These are phyloP conservation scores for Trichophaea hybrida DNA, from an alignment of 2,329 filamentous ascomycete genomes.

Conservation along the genomic window DNA sequence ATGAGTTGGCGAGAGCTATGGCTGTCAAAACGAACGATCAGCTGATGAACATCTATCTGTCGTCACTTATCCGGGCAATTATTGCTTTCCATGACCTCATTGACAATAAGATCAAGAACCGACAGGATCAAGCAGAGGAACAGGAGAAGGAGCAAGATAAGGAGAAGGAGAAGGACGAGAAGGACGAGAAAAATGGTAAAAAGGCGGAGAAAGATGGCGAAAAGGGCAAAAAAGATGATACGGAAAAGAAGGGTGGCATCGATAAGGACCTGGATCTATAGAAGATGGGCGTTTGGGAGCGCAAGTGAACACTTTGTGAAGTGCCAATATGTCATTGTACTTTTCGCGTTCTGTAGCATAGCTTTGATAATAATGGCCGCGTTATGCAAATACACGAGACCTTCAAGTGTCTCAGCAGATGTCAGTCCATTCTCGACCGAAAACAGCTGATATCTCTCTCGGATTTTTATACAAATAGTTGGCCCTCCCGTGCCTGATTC, in stretches of 20 bases:
- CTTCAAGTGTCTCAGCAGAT: background rate
- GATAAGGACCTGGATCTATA: conserved; percentile 8
- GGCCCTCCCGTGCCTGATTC: background rate
- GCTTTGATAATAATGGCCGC: conserved; percentile 2
- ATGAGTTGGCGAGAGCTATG: conserved; percentile 89
- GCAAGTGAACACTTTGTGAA: background rate
- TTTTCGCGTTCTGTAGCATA: background rate
- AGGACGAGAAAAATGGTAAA: conserved; percentile 41
- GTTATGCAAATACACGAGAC: background rate
- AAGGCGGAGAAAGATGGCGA: conserved; percentile 42
- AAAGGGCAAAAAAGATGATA: conserved; percentile 38
- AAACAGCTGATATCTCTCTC: background rate
- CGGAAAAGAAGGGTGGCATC: conserved; percentile 7
- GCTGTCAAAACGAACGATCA: conserved; percentile 99
- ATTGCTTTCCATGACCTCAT: conserved; percentile 98
- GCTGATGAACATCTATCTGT: conserved; percentile 95
- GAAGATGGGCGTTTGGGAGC: background rate
- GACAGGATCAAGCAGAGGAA: conserved; percentile 83
- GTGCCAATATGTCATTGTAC: background rate
- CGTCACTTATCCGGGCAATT: conserved; percentile 90
- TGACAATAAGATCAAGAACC: conserved; percentile 99
- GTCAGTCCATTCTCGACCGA: too few relatives aligned
- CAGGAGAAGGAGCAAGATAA: conserved; percentile 53
- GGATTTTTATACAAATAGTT: background rate
- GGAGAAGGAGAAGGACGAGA: conserved; percentile 52